A percentile compares a stretch with the other conserved stretches of the same genome.
phyloP scores from a whole-genome alignment of 495 filamentous ascomycete genomes.

The Lineolata rhizophorae region DNA sequence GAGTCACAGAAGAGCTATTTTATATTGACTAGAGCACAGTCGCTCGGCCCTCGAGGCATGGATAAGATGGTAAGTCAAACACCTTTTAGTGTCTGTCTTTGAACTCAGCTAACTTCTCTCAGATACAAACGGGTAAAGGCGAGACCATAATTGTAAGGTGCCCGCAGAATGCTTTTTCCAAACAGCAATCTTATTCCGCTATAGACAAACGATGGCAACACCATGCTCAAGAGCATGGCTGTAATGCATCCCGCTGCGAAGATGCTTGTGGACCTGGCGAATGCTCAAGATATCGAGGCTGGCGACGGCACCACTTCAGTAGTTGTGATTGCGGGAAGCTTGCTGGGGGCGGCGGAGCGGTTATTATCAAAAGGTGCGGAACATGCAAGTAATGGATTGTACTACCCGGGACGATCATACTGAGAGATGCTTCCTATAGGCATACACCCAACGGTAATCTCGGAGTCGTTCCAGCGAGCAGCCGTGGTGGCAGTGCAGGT shows the following conservation, averaged over 20 bases:
- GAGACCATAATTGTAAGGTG: constrained; percentile 67
- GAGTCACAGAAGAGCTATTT: no score
- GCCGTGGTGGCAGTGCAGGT: constrained; percentile 71
- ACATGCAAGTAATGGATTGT: neutral
- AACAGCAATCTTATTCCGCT: constrained; percentile 15
- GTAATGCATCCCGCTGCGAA: constrained; percentile 97
- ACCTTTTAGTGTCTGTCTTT: neutral
- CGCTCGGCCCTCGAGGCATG: constrained; percentile 59
- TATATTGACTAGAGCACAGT: constrained; percentile 27
- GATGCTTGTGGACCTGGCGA: constrained; percentile 94
- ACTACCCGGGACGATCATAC: no score
- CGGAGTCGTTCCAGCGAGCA: constrained; percentile 91
- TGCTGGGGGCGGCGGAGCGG: constrained; percentile 82
- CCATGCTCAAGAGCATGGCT: constrained; percentile 94
- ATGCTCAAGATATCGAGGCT: constrained; percentile 94
- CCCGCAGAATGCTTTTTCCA: constrained; percentile 4
- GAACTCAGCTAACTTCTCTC: constrained; percentile 12
- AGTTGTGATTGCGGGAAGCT: constrained; percentile 85
- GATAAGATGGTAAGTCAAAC: constrained; percentile 64
- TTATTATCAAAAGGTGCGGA: constrained; percentile 54
- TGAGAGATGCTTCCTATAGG: constrained; percentile 12
- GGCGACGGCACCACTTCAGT: constrained; percentile 97
- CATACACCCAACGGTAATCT: constrained; percentile 93
- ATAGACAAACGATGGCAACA: constrained; percentile 90
- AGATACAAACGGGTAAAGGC: constrained; percentile 87